Conservation (phyloP, 2,329 filamentous ascomycete species). For the Colletotrichum sp. region DNA sequence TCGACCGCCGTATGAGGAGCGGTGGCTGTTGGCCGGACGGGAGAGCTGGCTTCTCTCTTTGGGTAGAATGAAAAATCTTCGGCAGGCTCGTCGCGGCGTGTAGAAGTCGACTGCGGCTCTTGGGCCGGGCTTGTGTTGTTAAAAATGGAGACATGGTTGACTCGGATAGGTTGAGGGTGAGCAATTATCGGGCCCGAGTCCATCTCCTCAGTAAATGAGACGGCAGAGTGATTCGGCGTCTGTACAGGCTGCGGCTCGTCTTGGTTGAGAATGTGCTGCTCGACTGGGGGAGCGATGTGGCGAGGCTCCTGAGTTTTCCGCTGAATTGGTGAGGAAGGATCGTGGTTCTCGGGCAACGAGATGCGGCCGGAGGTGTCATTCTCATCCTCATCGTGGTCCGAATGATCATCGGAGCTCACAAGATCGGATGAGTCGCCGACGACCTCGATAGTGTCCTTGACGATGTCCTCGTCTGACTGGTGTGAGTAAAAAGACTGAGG, state of each 20-base stretch:
- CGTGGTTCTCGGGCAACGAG: neutral
- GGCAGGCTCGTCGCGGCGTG: neutral
- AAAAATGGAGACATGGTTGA: constrained; percentile 20
- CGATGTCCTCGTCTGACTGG: constrained; percentile 45
- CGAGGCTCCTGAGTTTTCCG: neutral
- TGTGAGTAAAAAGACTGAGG: constrained; percentile 8
- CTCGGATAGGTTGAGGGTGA: constrained; percentile 20
- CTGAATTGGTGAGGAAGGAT: constrained; percentile 12
- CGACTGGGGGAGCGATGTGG: neutral
- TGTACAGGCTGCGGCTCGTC: neutral
- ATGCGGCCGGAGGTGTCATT: neutral
- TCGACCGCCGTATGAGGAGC: neutral
- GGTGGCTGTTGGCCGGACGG: constrained; percentile 2
- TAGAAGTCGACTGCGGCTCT: neutral
- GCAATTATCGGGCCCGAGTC: constrained; percentile 11
- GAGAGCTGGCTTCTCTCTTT: constrained; percentile 15
- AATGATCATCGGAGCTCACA: constrained; percentile 34
- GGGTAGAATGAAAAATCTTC: constrained; percentile 10
- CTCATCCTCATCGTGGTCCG: constrained; percentile 18
- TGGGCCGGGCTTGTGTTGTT: neutral
- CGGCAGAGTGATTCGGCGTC: neutral
- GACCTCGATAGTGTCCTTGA: constrained; percentile 64
- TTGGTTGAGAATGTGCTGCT: neutral
- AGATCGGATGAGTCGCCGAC: constrained; percentile 41
- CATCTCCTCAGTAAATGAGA: neutral